Evolutionary conservation across 1,284 basidiomycete species (phyloP).

Genomic region (Mycena sp.): DNA sequence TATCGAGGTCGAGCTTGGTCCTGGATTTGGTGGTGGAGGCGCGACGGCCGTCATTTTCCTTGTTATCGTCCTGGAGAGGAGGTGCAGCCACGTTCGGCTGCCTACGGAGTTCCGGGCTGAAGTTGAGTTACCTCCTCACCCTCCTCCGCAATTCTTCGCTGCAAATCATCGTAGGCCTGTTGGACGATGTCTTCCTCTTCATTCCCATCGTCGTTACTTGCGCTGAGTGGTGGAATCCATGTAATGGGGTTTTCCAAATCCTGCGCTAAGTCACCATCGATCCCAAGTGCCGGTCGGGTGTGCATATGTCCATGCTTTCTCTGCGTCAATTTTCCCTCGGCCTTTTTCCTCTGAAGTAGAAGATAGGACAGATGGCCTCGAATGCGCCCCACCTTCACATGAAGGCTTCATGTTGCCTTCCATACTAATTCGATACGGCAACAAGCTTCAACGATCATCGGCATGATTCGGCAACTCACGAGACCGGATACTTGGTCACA

Average conservation of each 20-base stretch:
- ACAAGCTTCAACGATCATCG: too few relatives aligned
- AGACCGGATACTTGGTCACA: too few relatives aligned
- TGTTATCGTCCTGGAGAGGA: too few relatives aligned
- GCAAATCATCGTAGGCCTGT: not conserved
- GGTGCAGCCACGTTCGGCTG: too few relatives aligned
- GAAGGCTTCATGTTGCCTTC: too few relatives aligned
- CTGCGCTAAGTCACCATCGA: not conserved
- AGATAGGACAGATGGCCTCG: not conserved
- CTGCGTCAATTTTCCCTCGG: not conserved
- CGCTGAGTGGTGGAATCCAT: conserved; percentile 8
- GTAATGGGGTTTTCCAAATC: conserved; percentile 1
- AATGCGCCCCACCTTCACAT: conserved; percentile 20
- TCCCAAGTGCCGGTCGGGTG: not conserved
- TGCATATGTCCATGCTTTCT: conserved; percentile 10
- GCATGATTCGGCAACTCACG: too few relatives aligned
- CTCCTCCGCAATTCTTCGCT: not conserved
- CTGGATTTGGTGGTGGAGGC: too few relatives aligned
- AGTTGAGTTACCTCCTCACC: too few relatives aligned
- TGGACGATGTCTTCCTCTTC: not conserved
- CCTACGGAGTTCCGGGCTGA: not conserved
- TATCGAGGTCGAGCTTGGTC: too few relatives aligned
- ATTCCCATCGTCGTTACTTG: not conserved
- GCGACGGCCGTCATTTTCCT: too few relatives aligned
- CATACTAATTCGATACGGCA: too few relatives aligned
- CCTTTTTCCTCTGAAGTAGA: not conserved